Conservation (phyloP, 495 filamentous ascomycete genomes). For the Penicillium silybi region DNA sequence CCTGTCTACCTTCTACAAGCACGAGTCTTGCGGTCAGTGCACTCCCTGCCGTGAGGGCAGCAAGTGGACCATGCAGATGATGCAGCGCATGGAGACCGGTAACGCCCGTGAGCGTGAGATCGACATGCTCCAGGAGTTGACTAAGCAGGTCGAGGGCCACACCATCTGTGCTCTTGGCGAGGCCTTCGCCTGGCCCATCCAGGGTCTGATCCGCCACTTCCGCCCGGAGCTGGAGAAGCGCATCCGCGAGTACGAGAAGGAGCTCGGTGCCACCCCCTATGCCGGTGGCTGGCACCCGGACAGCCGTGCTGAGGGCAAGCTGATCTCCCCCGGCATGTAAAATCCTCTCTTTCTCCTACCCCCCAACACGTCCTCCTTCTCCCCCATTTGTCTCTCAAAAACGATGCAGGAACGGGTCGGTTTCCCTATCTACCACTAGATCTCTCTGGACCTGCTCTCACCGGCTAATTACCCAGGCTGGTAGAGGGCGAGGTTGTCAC, state of each 20-base stretch:
- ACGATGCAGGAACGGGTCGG: constrained; percentile 20
- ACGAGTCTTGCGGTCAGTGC: constrained; percentile 97
- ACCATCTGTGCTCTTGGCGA: constrained; percentile 97
- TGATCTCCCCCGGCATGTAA: constrained; percentile 77
- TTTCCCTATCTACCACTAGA: constrained; percentile 16
- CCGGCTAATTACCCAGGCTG: constrained; percentile 14
- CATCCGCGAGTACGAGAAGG: constrained; percentile 67
- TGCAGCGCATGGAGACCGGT: constrained; percentile 90
- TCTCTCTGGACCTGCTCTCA: constrained; percentile 16
- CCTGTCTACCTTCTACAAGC: constrained; percentile 93
- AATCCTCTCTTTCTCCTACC: constrained; percentile 9
- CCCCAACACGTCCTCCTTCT: constrained; percentile 7
- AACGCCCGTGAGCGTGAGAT: constrained; percentile 86
- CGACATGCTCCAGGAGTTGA: constrained; percentile 98
- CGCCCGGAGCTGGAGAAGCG: constrained; percentile 88
- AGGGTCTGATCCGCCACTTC: constrained; percentile 97
- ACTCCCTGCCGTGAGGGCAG: constrained; percentile 95
- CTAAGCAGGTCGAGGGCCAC: constrained; percentile 98
- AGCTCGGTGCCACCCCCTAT: constrained; percentile 61
- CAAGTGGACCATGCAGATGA: constrained; percentile 98
- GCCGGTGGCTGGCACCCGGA: constrained; percentile 88
- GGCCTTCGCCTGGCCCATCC: constrained; percentile 97
- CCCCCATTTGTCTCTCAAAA: constrained; percentile 15
- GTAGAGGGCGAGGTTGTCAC: constrained; percentile 17
- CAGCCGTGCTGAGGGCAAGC: constrained; percentile 68